Evolutionary conservation across 225 moss, liverwort and hornwort species (phyloP).

Genomic region (Neckera pumila): DNA sequence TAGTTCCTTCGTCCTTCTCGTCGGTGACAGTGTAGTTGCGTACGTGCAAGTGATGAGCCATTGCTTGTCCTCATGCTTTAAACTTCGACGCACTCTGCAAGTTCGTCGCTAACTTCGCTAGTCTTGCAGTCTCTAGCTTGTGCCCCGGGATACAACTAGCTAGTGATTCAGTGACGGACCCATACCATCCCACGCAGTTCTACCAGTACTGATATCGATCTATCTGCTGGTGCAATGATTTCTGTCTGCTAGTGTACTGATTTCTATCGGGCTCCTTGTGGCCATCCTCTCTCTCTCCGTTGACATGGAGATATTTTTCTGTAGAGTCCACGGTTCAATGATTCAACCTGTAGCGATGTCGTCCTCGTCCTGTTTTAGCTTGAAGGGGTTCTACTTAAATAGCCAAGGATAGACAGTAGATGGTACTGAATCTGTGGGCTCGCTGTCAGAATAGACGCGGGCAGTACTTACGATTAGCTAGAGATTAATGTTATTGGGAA

Average conservation of each 20-base stretch:
- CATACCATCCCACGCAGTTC: background rate
- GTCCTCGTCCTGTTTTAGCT: no score
- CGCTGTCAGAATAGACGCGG: background rate
- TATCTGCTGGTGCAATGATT: background rate
- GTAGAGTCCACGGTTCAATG: background rate
- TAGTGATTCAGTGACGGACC: background rate
- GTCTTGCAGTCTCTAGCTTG: background rate
- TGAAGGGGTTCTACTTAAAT: no score
- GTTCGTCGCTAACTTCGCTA: background rate
- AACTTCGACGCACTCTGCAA: background rate
- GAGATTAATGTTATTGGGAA: background rate
- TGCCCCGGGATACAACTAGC: background rate
- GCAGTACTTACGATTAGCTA: background rate
- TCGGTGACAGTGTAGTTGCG: background rate
- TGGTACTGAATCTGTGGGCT: no score
- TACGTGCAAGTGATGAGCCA: background rate
- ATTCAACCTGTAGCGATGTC: background rate
- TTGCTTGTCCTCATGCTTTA: background rate
- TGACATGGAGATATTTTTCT: background rate
- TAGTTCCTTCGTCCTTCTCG: background rate
- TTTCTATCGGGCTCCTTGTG: no score
- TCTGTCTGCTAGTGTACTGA: background rate
- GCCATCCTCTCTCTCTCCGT: background rate
- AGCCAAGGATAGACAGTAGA: background rate
- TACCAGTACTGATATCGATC: background rate